Evolutionary conservation across 345 rosid species (phyloP), one percentile per base, ranked within the genome.

Genomic region (Kernera saxatilis): DNA sequence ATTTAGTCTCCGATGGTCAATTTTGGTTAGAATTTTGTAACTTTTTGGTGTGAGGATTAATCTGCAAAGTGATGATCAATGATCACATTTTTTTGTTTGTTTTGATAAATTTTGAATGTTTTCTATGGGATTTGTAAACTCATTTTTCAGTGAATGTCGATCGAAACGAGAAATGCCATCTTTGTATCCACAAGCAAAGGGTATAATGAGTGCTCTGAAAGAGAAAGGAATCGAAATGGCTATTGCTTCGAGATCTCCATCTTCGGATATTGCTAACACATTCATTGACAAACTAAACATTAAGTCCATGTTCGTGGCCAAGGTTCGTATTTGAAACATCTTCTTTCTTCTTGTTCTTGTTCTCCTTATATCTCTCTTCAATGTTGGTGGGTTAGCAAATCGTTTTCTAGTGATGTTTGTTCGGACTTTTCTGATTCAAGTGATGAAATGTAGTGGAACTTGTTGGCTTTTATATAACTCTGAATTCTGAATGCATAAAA

Each of bases 211-310:
- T 72, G 94, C 88, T 25, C 77, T 92, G 39, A 84, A 86, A 70
- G 94, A 92, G 25, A 89, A 84, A 56, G 92, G 92, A 13, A 71
- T 89, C 39, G 87, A 87, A 75, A 65, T 86, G 44, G 96, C 98
- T 39, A 55, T 89, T 79, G 96, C 98, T 66, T 92, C 96, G 0
- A 78, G 93, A 57, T 89, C 98, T 39, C 96, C 96, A 1, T 82
- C 91, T 30, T 62, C 90, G 3, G 85, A 89, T 58, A 86, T 84
- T 52, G 98, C 98, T 14, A 86, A 71, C 57, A 66, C 88, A 45
- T 92, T 87, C 60, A 79, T 89, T 69, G 88, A 83, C 18, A 92
- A 85, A 77, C 57, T 92, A 82, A 74, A 69, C 49, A 69, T 87
- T 35, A 82, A 82, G 46, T 75, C 90, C 4, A 59, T 84, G 80